These are phyloP conservation scores for Aspergillus jensenii DNA, from an alignment of 2,329 filamentous ascomycete genomes.

Conservation along the genomic window DNA sequence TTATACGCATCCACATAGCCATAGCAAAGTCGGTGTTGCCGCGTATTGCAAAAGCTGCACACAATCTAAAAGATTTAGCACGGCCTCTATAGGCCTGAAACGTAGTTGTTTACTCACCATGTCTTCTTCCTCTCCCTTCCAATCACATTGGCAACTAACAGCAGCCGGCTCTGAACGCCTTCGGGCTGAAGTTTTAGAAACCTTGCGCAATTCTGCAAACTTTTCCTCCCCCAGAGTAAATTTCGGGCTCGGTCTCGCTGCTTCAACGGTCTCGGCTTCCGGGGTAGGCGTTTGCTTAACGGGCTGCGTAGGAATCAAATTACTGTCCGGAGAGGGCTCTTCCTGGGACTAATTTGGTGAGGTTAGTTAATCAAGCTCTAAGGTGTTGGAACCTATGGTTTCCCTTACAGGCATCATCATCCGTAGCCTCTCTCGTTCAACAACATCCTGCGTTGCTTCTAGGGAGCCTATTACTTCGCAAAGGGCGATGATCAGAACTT, in stretches of 20 bases:
- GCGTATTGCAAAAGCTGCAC: constrained; percentile 46
- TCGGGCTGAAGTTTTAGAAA: not conserved
- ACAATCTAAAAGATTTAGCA: constrained; percentile 34
- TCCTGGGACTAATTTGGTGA: constrained; percentile 17
- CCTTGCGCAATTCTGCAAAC: constrained; percentile 17
- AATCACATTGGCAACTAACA: constrained; percentile 45
- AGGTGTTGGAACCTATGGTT: not conserved
- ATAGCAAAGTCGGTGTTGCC: constrained; percentile 50
- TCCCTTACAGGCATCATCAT: constrained; percentile 30
- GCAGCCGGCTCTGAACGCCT: not conserved
- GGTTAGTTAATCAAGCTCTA: constrained; percentile 2
- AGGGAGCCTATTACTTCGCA: constrained; percentile 10
- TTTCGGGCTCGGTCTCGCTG: not conserved
- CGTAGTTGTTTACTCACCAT: constrained; percentile 38
- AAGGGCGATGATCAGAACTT: not conserved
- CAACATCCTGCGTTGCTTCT: constrained; percentile 30
- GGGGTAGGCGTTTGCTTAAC: constrained; percentile 5
- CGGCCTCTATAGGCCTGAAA: not conserved
- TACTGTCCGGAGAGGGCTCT: constrained; percentile 23
- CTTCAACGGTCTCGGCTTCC: constrained; percentile 13
- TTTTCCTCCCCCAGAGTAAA: constrained; percentile 20
- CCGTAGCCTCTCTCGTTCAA: constrained; percentile 27
- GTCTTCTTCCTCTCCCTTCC: constrained; percentile 36
- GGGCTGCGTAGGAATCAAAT: constrained; percentile 31
- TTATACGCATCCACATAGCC: constrained; percentile 42